Percentiles rank a stretch among this genome's conserved stretches.
These are phyloP conservation scores for Pseudogymnoascus sp. DNA, from an alignment of 2,329 filamentous ascomycete species.

Conservation along the genomic window DNA sequence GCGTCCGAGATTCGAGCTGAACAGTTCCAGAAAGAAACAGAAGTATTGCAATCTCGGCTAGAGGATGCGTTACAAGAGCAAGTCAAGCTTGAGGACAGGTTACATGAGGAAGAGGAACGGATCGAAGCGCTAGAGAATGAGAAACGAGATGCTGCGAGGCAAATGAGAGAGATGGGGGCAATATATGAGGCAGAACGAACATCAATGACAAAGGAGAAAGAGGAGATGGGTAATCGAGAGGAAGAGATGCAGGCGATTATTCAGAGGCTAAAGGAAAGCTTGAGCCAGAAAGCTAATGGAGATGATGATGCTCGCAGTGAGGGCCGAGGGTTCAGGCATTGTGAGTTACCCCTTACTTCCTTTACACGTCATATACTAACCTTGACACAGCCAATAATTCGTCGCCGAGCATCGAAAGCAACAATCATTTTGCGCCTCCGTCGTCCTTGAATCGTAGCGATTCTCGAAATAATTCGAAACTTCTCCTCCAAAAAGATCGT, in stretches of 20 bases:
- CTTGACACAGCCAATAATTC: constrained; percentile 36
- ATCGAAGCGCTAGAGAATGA: constrained; percentile 75
- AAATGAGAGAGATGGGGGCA: constrained; percentile 83
- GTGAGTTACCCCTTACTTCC: constrained; percentile 34
- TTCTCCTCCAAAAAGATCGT: constrained; percentile 92
- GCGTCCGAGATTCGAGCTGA: constrained; percentile 73
- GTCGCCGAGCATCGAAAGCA: constrained; percentile 62
- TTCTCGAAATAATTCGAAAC: constrained; percentile 79
- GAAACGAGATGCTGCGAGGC: constrained; percentile 72
- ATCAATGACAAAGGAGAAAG: constrained; percentile 83
- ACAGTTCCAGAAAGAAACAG: constrained; percentile 73
- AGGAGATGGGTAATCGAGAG: constrained; percentile 74
- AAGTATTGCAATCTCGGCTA: constrained; percentile 75
- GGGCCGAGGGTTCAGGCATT: constrained; percentile 51
- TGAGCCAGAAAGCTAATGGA: constrained; percentile 63
- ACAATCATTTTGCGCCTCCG: constrained; percentile 72
- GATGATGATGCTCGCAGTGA: constrained; percentile 38
- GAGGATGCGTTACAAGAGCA: constrained; percentile 82
- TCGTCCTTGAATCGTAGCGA: constrained; percentile 80
- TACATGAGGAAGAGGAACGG: constrained; percentile 79
- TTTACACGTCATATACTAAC: constrained; percentile 16
- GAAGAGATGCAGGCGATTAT: constrained; percentile 88
- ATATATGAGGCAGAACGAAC: constrained; percentile 88
- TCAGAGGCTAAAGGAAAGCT: constrained; percentile 80
- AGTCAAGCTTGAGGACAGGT: constrained; percentile 74